Evolutionary conservation across 306 rosid genomes (phyloP).

Genomic region (Echinosophora koreensis): DNA sequence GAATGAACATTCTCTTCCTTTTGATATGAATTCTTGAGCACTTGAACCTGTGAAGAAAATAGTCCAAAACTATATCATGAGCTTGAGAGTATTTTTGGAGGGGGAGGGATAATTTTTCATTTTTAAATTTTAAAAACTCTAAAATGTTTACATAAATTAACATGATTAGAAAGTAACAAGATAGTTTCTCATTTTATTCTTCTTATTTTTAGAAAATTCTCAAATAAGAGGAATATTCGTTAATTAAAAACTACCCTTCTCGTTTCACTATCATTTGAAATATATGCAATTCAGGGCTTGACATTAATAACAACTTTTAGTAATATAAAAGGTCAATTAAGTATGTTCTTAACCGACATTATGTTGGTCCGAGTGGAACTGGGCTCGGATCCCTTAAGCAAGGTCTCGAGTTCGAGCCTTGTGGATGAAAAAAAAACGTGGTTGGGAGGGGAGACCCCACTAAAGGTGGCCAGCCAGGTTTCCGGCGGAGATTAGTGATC

Average conservation of each 20-base stretch:
- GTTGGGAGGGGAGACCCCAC: too few species aligned
- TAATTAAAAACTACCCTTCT: not conserved
- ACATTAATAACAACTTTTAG: conserved; percentile 3
- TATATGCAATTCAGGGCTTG: not conserved
- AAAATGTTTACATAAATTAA: not conserved
- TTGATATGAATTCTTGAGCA: conserved; percentile 15
- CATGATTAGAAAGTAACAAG: not conserved
- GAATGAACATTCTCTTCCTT: conserved; percentile 36
- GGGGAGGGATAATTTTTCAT: not conserved
- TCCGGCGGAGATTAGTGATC: too few species aligned
- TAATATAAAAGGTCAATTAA: not conserved
- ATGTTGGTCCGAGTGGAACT: too few species aligned
- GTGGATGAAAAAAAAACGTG: too few species aligned
- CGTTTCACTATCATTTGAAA: not conserved
- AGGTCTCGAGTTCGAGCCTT: too few species aligned
- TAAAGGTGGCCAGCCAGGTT: too few species aligned
- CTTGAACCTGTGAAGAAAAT: conserved; percentile 36
- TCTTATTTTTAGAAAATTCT: not conserved
- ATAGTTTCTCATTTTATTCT: not conserved
- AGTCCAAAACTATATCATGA: not conserved
- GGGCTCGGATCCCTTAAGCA: too few species aligned
- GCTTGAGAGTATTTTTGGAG: not conserved
- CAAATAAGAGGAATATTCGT: not conserved
- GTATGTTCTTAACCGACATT: conserved; percentile 8
- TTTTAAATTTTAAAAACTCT: not conserved